phyloP scores from a whole-genome alignment of 805 yeast genomes.

The Teunomyces lycoperdinae region DNA sequence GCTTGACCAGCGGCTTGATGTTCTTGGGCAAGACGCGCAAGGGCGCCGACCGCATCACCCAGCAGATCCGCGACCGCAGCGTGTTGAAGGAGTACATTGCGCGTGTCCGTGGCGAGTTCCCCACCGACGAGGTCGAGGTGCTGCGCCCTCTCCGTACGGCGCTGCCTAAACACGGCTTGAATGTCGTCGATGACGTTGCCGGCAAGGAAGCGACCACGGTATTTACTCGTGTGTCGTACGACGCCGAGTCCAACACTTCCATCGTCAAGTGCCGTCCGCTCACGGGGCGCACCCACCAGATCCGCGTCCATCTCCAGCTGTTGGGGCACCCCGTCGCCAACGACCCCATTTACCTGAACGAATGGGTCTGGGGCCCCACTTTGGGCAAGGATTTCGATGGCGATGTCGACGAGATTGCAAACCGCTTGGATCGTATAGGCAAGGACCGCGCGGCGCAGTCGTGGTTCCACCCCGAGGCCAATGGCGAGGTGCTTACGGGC shows the following conservation, averaged over 20 bases:
- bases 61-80: conserved; percentile 67
- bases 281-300: conserved; percentile 95
- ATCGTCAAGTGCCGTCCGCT: conserved; percentile 81
- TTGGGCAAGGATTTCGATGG: conserved; percentile 64
- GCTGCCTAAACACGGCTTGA: conserved; percentile 72
- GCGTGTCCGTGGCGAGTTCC: conserved; percentile 83
- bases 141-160: conserved; percentile 68
- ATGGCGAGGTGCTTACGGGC: conserved; percentile 67
- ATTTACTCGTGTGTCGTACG: conserved; percentile 66
- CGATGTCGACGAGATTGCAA: conserved; percentile 41
- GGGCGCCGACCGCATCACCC: conserved; percentile 74
- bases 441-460: conserved; percentile 64
- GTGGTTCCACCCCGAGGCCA: conserved; percentile 57
- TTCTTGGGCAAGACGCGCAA: conserved; percentile 79
- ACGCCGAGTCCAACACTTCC: conserved; percentile 52
- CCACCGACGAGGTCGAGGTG: conserved; percentile 49
- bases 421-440: conserved; percentile 61
- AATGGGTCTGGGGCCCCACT: conserved; percentile 71
- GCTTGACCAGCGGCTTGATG: conserved; percentile 92
- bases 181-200: conserved; percentile 44
- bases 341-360: conserved; percentile 78
- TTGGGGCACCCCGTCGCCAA: conserved; percentile 62
- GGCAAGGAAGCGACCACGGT: conserved; percentile 74
- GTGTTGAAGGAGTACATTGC: conserved; percentile 86
- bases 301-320: conserved; percentile 86